These are phyloP conservation scores for Podospora bellae-mahoneyi DNA, from an alignment of 495 filamentous ascomycete genomes.

Conservation along the genomic window DNA sequence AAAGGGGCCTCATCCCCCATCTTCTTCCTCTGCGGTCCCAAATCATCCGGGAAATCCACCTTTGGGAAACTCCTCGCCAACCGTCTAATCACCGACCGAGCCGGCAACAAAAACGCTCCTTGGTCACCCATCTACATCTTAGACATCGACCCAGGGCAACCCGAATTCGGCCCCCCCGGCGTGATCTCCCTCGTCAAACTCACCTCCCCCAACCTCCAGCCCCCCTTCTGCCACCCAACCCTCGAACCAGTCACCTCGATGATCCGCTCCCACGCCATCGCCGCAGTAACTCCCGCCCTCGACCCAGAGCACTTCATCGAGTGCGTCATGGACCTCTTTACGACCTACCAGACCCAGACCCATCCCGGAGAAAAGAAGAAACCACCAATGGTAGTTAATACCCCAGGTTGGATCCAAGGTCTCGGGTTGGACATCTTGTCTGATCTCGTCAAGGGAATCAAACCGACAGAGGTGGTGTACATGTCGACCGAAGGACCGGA, in stretches of 20 bases:
- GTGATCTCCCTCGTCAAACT: constrained; percentile 69
- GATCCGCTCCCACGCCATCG: constrained; percentile 68
- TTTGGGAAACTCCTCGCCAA: constrained; percentile 76
- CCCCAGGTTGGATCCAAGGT: constrained; percentile 78
- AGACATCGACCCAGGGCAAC: constrained; percentile 81
- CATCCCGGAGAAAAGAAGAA: constrained; percentile 25
- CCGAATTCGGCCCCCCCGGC: constrained; percentile 75
- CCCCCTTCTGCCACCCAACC: constrained; percentile 67
- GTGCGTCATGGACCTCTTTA: constrained; percentile 64
- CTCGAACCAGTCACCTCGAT: constrained; percentile 22
- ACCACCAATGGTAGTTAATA: constrained; percentile 69
- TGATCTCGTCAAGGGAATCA: constrained; percentile 53
- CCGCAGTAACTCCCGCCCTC: constrained; percentile 62
- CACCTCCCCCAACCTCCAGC: constrained; percentile 62
- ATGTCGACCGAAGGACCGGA: constrained; percentile 67
- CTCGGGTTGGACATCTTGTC: constrained; percentile 67
- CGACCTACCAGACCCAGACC: constrained; percentile 52
- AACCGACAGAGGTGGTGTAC: constrained; percentile 63
- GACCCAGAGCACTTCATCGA: constrained; percentile 68
- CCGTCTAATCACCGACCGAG: constrained; percentile 56
- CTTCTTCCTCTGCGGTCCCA: constrained; percentile 71
- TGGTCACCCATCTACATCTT: constrained; percentile 57
- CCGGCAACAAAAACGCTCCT: constrained; percentile 25
- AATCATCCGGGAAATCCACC: constrained; percentile 83
- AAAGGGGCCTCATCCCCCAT: constrained; percentile 36